Evolutionary conservation across 495 filamentous ascomycete genomes (phyloP), one percentile per base, ranked within the genome.

Genomic region (Copromyces sp.): DNA sequence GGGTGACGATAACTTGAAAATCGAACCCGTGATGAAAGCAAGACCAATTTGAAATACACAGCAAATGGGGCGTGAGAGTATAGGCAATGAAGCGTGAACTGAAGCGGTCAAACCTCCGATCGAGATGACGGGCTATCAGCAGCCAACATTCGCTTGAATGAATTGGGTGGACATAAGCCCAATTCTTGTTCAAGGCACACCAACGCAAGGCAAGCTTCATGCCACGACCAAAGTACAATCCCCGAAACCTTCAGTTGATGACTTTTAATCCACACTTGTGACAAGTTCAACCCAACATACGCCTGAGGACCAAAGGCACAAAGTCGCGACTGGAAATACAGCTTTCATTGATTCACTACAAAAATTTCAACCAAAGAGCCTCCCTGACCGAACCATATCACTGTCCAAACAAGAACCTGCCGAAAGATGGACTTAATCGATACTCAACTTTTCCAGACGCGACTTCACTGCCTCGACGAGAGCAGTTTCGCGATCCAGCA

Each of bases 401-500:
- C 53, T 65, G 53, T 35, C 53, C 53, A 65, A 65, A 35, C 53
- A 65, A 65, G 29, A 65, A 17, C 14, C 14, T 35, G 29, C 53
- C 29, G 29, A 35, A 65, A 65, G 3, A 17, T 35, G 16, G 32
- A 65, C 69, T 75, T 75, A 78, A 32, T 77, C 79, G 74, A 80
- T 11, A 45, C 71, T 81, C 29, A 81, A 69, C 45, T 71, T 77
- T 70, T 81, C 80, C n/a, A 81, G 75, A 9, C 80, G 74, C 24
- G 73, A 68, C 70, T 81, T 82, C 16, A 81, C 74, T 32, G 84
- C 87, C 73, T 88, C 85, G 38, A 88, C 84, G 70, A 88, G 77
- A 9, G 83, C 85, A 17, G 84, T 80, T 85, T 94, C 91, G 79
- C 91, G 83, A 47, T 93, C 91, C 74, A 94, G 83, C 80, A 93